Evolutionary conservation across 1,284 basidiomycete species (phyloP), one percentile per base, ranked within the genome.

Genomic region (Marasmius oreades): DNA sequence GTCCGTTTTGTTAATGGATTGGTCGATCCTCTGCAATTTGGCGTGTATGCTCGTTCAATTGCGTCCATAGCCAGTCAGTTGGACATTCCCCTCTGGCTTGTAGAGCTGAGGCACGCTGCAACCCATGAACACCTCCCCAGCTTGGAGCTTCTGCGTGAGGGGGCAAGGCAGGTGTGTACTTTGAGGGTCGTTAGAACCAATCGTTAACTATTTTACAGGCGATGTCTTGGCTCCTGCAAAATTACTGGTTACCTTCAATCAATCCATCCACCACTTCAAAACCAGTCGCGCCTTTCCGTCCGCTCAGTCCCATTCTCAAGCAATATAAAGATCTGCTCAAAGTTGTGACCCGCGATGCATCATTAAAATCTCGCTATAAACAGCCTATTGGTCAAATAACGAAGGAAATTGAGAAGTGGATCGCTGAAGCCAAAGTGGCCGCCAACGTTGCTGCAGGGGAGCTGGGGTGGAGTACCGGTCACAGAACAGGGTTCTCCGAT

Each of bases 51-150:
- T 3, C 81, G 94, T 39, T 90, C 95, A 1, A 98, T 99, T 64
- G 86, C 90, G 0, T 85, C 88, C 28, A 92, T 99, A 59, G 95
- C 97, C 1, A 77, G 82, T 2, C 88, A 94, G 60, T 81, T 99
- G 23, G 90, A 89, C 0, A 76, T 99, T 1, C 97, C 97, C 0
- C 73, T 81, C 0, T 94, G 91, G 84, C 79, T 99, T 18, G 95
- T 99, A n/a, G 92, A 98, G 61, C 77, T 99, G 5, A 81, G 96
- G 36, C 96, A 99, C 73, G 90, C 93, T 26, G 92, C 93, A 8
- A 99, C 96, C 1, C 96, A 99, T 67, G 96, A 99, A 66, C 93
- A 97, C 62, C 74, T 99, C 16, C 97, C 96, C 0, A 91, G 90
- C 60, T 75, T 98, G 1, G 82, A 86, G 50, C 73, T 95, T 6